Conservation (phyloP, 257 asterid genomes). For the Scutellaria minor region DNA sequence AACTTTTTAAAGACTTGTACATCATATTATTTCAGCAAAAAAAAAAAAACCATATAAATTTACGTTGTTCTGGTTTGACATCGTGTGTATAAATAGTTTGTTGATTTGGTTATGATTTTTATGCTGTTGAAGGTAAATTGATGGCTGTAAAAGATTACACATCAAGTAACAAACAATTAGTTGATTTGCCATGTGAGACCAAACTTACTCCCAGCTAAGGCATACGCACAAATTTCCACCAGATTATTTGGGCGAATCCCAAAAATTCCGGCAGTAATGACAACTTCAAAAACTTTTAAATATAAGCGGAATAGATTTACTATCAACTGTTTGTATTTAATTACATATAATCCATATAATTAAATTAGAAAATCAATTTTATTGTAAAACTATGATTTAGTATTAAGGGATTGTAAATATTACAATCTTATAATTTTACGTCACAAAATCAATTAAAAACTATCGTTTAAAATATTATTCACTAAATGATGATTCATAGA, state of each 20-base stretch:
- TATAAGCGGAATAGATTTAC: neutral
- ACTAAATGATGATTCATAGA: too few relatives aligned
- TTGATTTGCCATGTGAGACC: neutral
- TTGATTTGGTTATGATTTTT: conserved; percentile 25
- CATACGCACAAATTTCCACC: neutral
- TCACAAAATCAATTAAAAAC: too few relatives aligned
- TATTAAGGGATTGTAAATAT: too few relatives aligned
- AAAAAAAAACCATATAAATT: neutral
- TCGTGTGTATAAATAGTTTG: conserved; percentile 1
- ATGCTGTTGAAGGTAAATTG: conserved; percentile 31
- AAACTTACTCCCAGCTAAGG: conserved; percentile 16
- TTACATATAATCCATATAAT: too few relatives aligned
- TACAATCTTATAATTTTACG: too few relatives aligned
- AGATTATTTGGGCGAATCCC: neutral
- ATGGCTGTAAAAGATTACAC: conserved; percentile 47
- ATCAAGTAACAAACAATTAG: too few relatives aligned
- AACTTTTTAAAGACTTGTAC: too few relatives aligned
- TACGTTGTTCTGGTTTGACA: neutral
- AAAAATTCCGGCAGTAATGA: conserved; percentile 18
- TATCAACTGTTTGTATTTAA: too few relatives aligned
- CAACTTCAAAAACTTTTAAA: conserved; percentile 22
- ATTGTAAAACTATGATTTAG: too few relatives aligned
- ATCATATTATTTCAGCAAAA: too few relatives aligned
- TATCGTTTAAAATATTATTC: too few relatives aligned
- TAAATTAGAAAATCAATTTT: too few relatives aligned